phyloP scores from a whole-genome alignment of 2,329 filamentous ascomycete species.

The Botryotinia calthae region DNA sequence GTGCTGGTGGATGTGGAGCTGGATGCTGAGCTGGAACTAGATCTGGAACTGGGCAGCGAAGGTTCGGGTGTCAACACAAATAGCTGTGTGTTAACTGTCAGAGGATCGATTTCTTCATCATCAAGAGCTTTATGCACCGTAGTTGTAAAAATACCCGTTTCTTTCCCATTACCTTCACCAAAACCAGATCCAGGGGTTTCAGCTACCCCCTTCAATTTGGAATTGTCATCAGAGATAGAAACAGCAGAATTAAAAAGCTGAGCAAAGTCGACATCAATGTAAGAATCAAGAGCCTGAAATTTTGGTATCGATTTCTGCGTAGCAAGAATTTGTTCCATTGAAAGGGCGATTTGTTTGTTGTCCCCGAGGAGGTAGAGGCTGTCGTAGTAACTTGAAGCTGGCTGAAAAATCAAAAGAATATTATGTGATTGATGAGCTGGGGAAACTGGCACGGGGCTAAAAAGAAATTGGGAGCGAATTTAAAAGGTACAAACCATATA shows the following conservation, averaged over 20 bases:
- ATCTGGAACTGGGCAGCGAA: background rate
- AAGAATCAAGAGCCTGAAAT: constrained; percentile 14
- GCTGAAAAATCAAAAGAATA: background rate
- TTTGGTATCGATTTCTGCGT: background rate
- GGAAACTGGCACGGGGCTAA: no score
- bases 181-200: background rate
- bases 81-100: background rate
- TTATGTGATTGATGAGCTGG: background rate
- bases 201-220: background rate
- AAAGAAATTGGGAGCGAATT: background rate
- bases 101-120: background rate
- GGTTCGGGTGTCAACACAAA: background rate
- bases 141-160: background rate
- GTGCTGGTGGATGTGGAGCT: background rate
- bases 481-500: background rate
- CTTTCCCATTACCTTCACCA: background rate
- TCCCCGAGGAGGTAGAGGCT: background rate
- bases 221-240: background rate
- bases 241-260: constrained; percentile 3
- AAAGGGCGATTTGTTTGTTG: background rate
- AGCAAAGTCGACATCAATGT: constrained; percentile 13
- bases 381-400: background rate
- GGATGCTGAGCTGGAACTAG: background rate
- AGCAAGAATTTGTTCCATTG: background rate
- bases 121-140: no score